Evolutionary conservation across 345 rosid species (phyloP), one percentile per base, ranked within the genome.

Genomic region (Citrus maxima): DNA sequence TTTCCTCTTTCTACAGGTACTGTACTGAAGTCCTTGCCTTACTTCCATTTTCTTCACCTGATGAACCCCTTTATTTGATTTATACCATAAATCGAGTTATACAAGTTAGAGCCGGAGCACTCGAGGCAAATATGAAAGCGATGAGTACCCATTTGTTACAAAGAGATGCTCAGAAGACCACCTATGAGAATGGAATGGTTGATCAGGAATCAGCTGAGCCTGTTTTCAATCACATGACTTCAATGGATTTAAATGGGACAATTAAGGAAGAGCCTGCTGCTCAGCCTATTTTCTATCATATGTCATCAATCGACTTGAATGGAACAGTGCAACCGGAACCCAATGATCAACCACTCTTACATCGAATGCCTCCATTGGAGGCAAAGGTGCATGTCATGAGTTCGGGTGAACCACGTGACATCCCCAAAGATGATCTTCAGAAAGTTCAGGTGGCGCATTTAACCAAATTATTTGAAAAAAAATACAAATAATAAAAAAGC

Each of bases 1-100:
- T 22, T 35, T 75, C 76, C 77, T 78, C 73, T 70, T 70, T 85
- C 79, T 40, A 67, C 90, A 97, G 99, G 98, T 92, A 94, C 82
- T 97, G 99, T 87, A 90, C 98, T 46, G 99, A 97, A 83, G 88
- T 93, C 71, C 98, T 97, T 85, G 98, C 98, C 69, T 84, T 88
- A 75, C 89, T 97, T 75, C 99, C 98, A 37, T 97, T 97, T 83
- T 88, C 99, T 72, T 70, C 84, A 49, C 98, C 97, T n/a, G 99
- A 97, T 85, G 99, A 97, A 79, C 99, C 99, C 3, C 98, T 97
- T 76, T 93, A 97, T 90, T 85, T 97, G 85, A 85, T 97, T 65
- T 94, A 94, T 78, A 63, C 95, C 32, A 93, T 97, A 83, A 97
- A 97, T 86, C 92, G 99, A 87, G 86, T 97, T 70, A 85, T 93